phyloP scores from a whole-genome alignment of 768 basidiomycete species.

The Phanerochaete carnosa region DNA sequence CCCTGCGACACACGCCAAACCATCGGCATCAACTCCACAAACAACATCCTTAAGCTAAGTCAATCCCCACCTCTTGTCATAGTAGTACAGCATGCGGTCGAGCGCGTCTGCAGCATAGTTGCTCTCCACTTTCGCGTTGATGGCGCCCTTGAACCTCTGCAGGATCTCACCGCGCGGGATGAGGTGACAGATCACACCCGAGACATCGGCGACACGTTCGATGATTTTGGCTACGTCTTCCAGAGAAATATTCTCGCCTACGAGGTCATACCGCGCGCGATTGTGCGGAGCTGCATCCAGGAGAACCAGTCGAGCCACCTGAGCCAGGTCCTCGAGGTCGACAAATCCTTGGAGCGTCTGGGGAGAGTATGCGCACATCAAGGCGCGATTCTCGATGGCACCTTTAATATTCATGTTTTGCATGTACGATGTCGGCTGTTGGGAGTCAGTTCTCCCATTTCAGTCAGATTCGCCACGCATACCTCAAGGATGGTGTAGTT shows the following conservation, averaged over 20 bases:
- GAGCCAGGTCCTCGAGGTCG: slow-evolving; percentile 30
- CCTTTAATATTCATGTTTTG: slow-evolving; percentile 27
- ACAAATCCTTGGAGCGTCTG: slow-evolving; percentile 31
- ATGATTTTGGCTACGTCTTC: slow-evolving; percentile 23
- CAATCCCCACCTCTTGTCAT: slow-evolving; percentile 25
- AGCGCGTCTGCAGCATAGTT: slow-evolving; percentile 24
- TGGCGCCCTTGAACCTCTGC: background rate
- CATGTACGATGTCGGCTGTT: slow-evolving; percentile 32
- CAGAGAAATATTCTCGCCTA: slow-evolving; percentile 29
- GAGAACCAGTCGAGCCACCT: slow-evolving; percentile 25
- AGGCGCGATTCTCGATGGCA: slow-evolving; percentile 6
- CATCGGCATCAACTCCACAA: background rate
- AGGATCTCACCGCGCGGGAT: slow-evolving; percentile 18
- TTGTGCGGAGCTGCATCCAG: slow-evolving; percentile 27
- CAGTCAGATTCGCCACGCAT: background rate
- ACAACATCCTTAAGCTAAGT: background rate
- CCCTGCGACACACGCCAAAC: slow-evolving; percentile 16
- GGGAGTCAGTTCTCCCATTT: background rate
- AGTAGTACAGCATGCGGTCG: slow-evolving; percentile 31
- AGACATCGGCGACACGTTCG: slow-evolving; percentile 6
- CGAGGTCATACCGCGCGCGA: slow-evolving; percentile 33
- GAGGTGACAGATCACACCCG: slow-evolving; percentile 16
- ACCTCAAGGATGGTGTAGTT: slow-evolving; percentile 35
- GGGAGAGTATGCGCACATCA: slow-evolving; percentile 23
- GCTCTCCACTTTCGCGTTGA: slow-evolving; percentile 9